Evolutionary conservation across 768 basidiomycete species (phyloP), one percentile per base, ranked within the genome.

Genomic region (Lactifluus volemus): DNA sequence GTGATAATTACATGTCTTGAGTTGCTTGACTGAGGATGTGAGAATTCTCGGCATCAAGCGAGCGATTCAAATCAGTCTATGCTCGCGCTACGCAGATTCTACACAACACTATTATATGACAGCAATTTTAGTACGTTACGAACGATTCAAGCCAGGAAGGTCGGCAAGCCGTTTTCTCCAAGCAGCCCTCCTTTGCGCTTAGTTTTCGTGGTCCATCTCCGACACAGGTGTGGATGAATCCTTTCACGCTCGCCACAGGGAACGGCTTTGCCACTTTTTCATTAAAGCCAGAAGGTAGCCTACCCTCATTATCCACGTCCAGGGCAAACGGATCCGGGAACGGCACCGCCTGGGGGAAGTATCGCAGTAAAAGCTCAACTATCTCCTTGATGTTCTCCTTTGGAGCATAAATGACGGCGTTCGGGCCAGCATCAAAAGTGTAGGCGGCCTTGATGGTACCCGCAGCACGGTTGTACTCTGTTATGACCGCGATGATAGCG

Each of bases 391-490:
- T 76, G 73, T 95, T 84, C 68, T 84, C 79, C 66, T 86, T 78
- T 4, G 82, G 81, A 0, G 93, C 83, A 74, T 98, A 99, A 69
- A 99, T 92, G 71, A 99, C 97, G 2, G 95, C 95, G 74, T 99
- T 99, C 14, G 97, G 97, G 36, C 97, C 97, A 0, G 97, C 97
- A 69, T 99, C 97, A 70, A 89, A 98, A n/a, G 97, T 99, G 75
- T 99, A 99, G 45, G 96, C 97, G 0, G 94, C 97, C 69, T 89
- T 85, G 72, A 84, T 74, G 59, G 76, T 84, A 39, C 87, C 73
- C 1, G 84, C 78, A 21, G 90, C 78, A 19, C 95, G 84, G 76
- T 99, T 99, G 77, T 93, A 85, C 75, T 98, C 97, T 45, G 89
- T 87, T 66, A 99, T 80, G 69, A 98, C 74, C 6, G 86, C 78